Percentiles rank a stretch among this genome's conserved stretches.
Conservation (phyloP, 805 yeast species). For the Lipomyces kockii region DNA sequence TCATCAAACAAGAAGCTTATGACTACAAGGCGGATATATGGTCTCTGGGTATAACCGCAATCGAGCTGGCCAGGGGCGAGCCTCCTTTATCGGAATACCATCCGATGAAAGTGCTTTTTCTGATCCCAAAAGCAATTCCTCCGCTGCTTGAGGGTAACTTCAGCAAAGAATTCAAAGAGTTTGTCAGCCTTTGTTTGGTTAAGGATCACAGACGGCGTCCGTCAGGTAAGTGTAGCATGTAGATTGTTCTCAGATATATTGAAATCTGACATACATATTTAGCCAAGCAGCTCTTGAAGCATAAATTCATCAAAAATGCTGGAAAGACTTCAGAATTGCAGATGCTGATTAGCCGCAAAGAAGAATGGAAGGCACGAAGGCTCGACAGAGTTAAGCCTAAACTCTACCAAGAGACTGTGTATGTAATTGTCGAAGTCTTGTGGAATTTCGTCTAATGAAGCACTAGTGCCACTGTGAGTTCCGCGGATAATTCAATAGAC, state of each 20-base stretch:
- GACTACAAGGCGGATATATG: constrained; percentile 78
- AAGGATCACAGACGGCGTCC: constrained; percentile 73
- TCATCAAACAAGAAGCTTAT: constrained; percentile 80
- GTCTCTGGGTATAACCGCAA: constrained; percentile 80
- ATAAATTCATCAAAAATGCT: constrained; percentile 59
- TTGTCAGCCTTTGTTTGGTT: constrained; percentile 69
- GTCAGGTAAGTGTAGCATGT: constrained; percentile 37
- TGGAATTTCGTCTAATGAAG: neutral
- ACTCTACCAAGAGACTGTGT: constrained; percentile 47
- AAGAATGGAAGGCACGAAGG: constrained; percentile 50
- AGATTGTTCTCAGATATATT: neutral
- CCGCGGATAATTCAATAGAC: constrained; percentile 12
- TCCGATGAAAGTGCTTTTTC: constrained; percentile 60
- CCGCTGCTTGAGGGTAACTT: constrained; percentile 50
- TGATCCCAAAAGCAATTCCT: constrained; percentile 56
- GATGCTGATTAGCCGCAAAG: constrained; percentile 52
- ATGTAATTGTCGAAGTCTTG: neutral
- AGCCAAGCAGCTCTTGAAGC: constrained; percentile 65
- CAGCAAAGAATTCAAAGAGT: constrained; percentile 64
- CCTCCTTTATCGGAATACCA: constrained; percentile 67
- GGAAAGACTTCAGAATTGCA: constrained; percentile 47
- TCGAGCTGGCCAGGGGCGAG: constrained; percentile 70
- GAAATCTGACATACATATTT: neutral
- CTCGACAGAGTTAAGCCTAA: constrained; percentile 40
- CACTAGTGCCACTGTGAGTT: constrained; percentile 9